Conservation (phyloP, 1,284 basidiomycete species). For the Rhodotorula sp. region DNA sequence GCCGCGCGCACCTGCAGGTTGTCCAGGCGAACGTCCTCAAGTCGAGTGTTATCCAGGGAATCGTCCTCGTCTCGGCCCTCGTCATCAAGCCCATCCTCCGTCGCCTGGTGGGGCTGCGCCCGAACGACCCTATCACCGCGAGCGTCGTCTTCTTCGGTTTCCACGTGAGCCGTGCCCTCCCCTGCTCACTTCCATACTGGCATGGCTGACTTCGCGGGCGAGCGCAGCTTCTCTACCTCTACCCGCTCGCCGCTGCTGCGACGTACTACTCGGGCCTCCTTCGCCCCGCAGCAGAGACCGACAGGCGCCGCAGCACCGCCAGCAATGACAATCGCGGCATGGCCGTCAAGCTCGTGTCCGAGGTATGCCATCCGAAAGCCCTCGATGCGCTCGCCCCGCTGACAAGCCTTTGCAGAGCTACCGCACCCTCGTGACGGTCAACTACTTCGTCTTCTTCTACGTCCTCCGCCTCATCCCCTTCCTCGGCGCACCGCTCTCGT, state of each 20-base stretch:
- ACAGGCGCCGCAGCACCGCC: conserved; percentile 12
- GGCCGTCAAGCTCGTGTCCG: conserved; percentile 32
- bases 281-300: conserved; percentile 22
- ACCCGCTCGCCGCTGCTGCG: conserved; percentile 35
- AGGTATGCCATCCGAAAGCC: conserved; percentile 18
- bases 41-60: conserved; percentile 32
- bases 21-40: conserved; percentile 39
- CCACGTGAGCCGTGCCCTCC: conserved; percentile 17
- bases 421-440: conserved; percentile 72
- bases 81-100: conserved; percentile 40
- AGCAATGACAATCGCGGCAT: conserved; percentile 14
- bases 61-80: conserved; percentile 39
- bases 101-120: conserved; percentile 22
- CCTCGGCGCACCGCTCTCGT: conserved; percentile 62
- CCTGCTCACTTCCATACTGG: too few relatives aligned
- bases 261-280: conserved; percentile 41
- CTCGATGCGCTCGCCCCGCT: background rate
- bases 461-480: conserved; percentile 65
- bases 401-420: conserved; percentile 53
- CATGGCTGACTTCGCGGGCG: background rate
- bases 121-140: conserved; percentile 20
- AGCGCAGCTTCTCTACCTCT: conserved; percentile 36
- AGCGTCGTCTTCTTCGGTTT: conserved; percentile 35
- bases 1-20: conserved; percentile 12
- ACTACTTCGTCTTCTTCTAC: conserved; percentile 69